A percentile compares a stretch with the other conserved stretches of the same genome.
Conservation (phyloP, 257 asterid species). For the Solanum rostratum region DNA sequence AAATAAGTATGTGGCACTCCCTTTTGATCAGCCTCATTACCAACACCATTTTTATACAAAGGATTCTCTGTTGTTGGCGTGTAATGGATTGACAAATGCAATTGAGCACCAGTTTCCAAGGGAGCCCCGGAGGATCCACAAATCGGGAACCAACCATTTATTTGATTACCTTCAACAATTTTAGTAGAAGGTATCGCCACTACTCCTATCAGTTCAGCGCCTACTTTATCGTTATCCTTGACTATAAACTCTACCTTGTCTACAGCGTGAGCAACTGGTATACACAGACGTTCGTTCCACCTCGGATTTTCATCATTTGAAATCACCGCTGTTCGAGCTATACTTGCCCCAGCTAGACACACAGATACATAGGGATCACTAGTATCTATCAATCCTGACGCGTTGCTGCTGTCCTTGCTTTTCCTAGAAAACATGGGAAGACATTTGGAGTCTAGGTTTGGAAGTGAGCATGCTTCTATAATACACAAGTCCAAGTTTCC, state of each 20-base stretch:
- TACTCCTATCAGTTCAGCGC: conserved; percentile 73
- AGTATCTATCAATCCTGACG: conserved; percentile 48
- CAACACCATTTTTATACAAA: conserved; percentile 29
- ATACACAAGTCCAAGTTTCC: conserved; percentile 78
- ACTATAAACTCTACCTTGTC: conserved; percentile 71
- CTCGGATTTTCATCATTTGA: conserved; percentile 68
- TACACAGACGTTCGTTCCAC: conserved; percentile 70
- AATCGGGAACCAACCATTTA: conserved; percentile 79
- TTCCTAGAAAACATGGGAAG: conserved; percentile 33
- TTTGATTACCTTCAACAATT: conserved; percentile 42
- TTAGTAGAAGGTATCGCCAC: conserved; percentile 46
- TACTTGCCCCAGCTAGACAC: conserved; percentile 72
- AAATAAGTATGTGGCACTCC: conserved; percentile 64
- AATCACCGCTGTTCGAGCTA: conserved; percentile 73
- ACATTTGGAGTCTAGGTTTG: conserved; percentile 70
- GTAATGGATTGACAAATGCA: conserved; percentile 51
- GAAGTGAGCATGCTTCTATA: conserved; percentile 65
- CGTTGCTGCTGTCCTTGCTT: neutral
- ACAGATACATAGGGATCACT: conserved; percentile 94
- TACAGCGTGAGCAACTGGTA: conserved; percentile 85
- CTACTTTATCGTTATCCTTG: conserved; percentile 79
- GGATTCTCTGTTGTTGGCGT: conserved; percentile 37
- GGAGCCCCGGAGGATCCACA: conserved; percentile 54
- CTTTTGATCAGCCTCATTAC: conserved; percentile 6
- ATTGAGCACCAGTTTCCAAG: conserved; percentile 52